Conservation (phyloP, 306 rosid genomes). For the Medicago truncatula region DNA sequence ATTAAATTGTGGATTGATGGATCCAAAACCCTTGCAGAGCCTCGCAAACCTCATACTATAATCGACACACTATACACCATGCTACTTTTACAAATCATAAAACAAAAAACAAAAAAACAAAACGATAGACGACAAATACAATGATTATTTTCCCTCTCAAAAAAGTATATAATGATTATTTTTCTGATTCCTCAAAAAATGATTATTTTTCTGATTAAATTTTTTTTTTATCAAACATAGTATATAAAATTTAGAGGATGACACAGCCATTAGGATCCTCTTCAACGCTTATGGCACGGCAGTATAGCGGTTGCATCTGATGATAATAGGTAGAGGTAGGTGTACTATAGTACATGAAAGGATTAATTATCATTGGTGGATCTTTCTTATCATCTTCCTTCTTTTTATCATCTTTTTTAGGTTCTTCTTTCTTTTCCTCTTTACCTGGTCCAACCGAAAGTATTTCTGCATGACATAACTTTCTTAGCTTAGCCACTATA, state of each 20-base stretch:
- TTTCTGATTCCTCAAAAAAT: too few relatives aligned
- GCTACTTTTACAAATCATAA: too few relatives aligned
- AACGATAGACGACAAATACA: too few relatives aligned
- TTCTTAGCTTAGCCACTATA: constrained; percentile 62
- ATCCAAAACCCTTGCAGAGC: too few relatives aligned
- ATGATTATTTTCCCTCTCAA: too few relatives aligned
- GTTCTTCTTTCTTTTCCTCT: constrained; percentile 61
- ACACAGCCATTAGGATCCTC: constrained; percentile 75
- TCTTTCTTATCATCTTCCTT: constrained; percentile 35
- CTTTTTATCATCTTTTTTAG: constrained; percentile 39
- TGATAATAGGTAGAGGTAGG: neutral
- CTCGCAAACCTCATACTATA: too few relatives aligned
- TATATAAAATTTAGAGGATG: constrained; percentile 46
- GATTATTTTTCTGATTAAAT: neutral
- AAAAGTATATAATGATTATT: too few relatives aligned
- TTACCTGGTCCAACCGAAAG: constrained; percentile 72
- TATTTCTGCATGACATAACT: constrained; percentile 50
- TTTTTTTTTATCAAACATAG: neutral
- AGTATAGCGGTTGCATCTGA: constrained; percentile 41
- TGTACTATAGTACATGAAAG: neutral
- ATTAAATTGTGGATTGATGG: too few relatives aligned
- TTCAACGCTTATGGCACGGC: constrained; percentile 41
- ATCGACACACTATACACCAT: too few relatives aligned
- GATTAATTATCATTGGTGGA: constrained; percentile 33
- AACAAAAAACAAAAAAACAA: too few relatives aligned